A percentile compares a stretch with the other conserved stretches of the same genome.
phyloP scores from a whole-genome alignment of 1,139 yeast species.

The Tardiomyces blankii region DNA sequence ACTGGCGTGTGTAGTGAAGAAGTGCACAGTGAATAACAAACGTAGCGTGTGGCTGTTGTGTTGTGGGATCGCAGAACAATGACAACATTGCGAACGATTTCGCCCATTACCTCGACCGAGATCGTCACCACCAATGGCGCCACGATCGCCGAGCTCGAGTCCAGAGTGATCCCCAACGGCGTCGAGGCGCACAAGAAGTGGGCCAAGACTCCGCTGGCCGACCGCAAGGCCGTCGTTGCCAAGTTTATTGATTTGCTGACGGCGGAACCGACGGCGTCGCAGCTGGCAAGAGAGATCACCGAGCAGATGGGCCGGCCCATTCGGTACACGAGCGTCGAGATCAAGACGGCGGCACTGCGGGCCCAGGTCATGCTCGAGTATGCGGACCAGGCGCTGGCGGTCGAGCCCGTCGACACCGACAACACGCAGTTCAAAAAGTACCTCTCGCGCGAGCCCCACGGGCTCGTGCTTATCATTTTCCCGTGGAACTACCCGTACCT shows the following conservation, averaged over 20 bases:
- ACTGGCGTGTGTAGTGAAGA: too few species aligned
- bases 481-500: constrained; percentile 85
- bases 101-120: constrained; percentile 22
- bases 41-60: too few species aligned
- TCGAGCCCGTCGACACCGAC: constrained; percentile 19
- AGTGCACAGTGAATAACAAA: too few species aligned
- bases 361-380: constrained; percentile 20
- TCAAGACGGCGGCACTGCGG: constrained; percentile 24
- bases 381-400: constrained; percentile 25
- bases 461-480: constrained; percentile 74
- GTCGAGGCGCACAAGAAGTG: constrained; percentile 22
- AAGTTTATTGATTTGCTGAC: constrained; percentile 20
- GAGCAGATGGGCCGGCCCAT: constrained; percentile 30
- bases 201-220: constrained; percentile 17
- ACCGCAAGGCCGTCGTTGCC: constrained; percentile 21
- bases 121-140: constrained; percentile 20
- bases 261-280: constrained; percentile 15
- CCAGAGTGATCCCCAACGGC: constrained; percentile 16
- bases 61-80: too few species aligned
- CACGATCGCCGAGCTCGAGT: constrained; percentile 16
- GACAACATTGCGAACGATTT: constrained; percentile 19
- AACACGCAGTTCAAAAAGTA: constrained; percentile 29
- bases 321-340: constrained; percentile 24
- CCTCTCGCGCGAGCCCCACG: constrained; percentile 53
- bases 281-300: constrained; percentile 22